phyloP scores from a whole-genome alignment of 371 early-diverging fungal genomes.

The Dipsacomyces acuminosporus region DNA sequence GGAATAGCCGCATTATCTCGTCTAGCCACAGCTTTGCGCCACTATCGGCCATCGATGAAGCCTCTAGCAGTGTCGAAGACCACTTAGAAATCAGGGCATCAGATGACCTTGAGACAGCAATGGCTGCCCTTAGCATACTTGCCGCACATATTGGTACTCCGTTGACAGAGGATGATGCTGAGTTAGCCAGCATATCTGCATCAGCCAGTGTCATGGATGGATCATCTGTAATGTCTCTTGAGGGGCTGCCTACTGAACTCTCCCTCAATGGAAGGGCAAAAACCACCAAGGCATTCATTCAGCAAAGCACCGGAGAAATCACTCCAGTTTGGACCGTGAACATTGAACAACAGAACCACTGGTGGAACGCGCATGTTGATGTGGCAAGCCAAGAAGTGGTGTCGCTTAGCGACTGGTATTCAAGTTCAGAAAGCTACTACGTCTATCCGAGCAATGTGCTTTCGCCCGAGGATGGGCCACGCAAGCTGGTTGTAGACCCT shows the following conservation, averaged over 20 bases:
- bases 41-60: background rate
- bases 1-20: slow-evolving; percentile 59
- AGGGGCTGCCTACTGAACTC: slow-evolving; percentile 51
- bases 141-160: slow-evolving; percentile 6
- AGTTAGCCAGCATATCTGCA: background rate
- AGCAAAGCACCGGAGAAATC: slow-evolving; percentile 44
- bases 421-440: slow-evolving; percentile 54
- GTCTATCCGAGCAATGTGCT: slow-evolving; percentile 51
- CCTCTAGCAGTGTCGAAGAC: background rate
- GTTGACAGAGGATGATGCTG: background rate
- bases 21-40: slow-evolving; percentile 65
- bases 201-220: background rate
- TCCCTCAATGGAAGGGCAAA: slow-evolving; percentile 54
- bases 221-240: background rate
- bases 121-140: slow-evolving; percentile 10
- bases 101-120: slow-evolving; percentile 1
- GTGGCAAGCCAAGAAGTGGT: slow-evolving; percentile 62
- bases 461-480: slow-evolving; percentile 65
- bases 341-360: slow-evolving; percentile 79
- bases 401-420: slow-evolving; percentile 82
- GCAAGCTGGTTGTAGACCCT: slow-evolving; percentile 47
- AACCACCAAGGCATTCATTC: slow-evolving; percentile 29
- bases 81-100: no score
- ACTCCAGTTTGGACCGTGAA: slow-evolving; percentile 78
- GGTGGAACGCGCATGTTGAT: slow-evolving; percentile 80